Evolutionary conservation across 768 basidiomycete species (phyloP).

Genomic region (Ephemerocybe angulata): DNA sequence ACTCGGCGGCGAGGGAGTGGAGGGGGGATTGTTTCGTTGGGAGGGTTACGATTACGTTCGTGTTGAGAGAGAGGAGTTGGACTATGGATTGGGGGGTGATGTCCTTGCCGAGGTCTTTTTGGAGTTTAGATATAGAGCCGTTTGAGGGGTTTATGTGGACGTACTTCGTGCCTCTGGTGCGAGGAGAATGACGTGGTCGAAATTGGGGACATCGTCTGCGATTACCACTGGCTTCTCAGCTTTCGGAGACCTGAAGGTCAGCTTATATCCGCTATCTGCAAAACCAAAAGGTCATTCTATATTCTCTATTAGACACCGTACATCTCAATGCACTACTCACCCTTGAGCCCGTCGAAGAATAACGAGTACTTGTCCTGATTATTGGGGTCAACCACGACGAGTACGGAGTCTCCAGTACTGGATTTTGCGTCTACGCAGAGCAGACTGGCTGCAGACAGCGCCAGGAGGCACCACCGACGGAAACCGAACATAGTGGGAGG

Average conservation of each 20-base stretch:
- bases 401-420: constrained; percentile 77
- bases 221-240: constrained; percentile 63
- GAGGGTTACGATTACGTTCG: constrained; percentile 83
- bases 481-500: constrained; percentile 35
- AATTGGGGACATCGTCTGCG: constrained; percentile 68
- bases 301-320: neutral
- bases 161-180: constrained; percentile 83
- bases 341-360: constrained; percentile 77
- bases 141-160: constrained; percentile 17
- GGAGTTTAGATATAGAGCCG: constrained; percentile 5
- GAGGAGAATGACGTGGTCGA: constrained; percentile 84
- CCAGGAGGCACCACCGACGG: constrained; percentile 25
- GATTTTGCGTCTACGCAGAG: constrained; percentile 52
- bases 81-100: constrained; percentile 81
- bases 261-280: constrained; percentile 75
- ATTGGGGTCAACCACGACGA: constrained; percentile 77
- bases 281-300: neutral
- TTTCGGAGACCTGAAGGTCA: constrained; percentile 84
- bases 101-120: constrained; percentile 68
- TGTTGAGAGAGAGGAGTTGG: constrained; percentile 58
- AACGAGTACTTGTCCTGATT: constrained; percentile 71
- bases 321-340: constrained; percentile 35
- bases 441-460: constrained; percentile 29
- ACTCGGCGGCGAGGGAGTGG: constrained; percentile 81
- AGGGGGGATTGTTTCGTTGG: constrained; percentile 73